Evolutionary conservation across 345 rosid genomes (phyloP).

Genomic region (Populus deltoides): DNA sequence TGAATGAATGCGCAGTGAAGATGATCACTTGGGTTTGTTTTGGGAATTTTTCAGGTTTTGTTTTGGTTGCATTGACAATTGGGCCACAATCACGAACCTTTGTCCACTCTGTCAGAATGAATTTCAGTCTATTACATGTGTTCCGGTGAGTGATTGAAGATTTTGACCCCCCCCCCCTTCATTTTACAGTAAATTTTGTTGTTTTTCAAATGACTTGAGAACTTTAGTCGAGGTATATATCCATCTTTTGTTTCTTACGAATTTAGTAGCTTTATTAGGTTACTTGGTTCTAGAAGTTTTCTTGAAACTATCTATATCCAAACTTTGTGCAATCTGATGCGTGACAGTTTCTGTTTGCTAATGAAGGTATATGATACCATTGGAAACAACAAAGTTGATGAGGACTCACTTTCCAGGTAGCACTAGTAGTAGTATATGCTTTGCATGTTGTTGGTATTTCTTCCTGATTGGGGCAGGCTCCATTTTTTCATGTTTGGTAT

Average conservation of each 20-base stretch:
- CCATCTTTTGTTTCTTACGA: neutral
- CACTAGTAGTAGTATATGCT: neutral
- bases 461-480: neutral
- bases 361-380: slow-evolving; percentile 82
- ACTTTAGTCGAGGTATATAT: neutral
- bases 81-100: slow-evolving; percentile 94
- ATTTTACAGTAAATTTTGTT: neutral
- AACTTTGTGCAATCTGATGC: slow-evolving; percentile 17
- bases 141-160: slow-evolving; percentile 64
- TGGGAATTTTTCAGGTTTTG: slow-evolving; percentile 72
- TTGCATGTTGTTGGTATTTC: neutral
- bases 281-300: slow-evolving; percentile 6
- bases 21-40: slow-evolving; percentile 21
- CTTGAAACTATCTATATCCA: slow-evolving; percentile 12
- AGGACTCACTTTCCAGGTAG: slow-evolving; percentile 68
- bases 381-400: slow-evolving; percentile 74
- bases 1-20: slow-evolving; percentile 2
- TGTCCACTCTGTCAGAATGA: slow-evolving; percentile 98
- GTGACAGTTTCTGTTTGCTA: slow-evolving; percentile 18
- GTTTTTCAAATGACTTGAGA: neutral
- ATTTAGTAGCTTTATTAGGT: neutral
- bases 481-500: neutral
- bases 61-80: slow-evolving; percentile 95
- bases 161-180: neutral
- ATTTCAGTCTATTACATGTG: slow-evolving; percentile 93